A percentile compares a stretch with the other conserved stretches of the same genome.
These are phyloP conservation scores for Striga asiatica DNA, from an alignment of 257 asterid species.

Conservation along the genomic window DNA sequence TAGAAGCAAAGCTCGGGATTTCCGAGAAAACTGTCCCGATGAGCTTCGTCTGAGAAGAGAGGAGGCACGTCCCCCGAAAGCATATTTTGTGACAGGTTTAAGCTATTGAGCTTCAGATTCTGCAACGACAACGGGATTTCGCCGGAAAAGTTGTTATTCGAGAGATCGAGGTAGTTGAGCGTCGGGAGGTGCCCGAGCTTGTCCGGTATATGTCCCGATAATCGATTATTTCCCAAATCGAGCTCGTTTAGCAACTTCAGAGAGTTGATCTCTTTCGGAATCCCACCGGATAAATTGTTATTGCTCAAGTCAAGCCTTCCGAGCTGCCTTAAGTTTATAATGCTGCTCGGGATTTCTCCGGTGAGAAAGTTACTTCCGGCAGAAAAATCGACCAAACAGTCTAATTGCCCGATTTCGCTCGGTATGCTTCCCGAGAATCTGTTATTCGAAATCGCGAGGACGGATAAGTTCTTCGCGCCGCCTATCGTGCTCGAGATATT, in stretches of 20 bases:
- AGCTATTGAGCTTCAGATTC: constrained; percentile 52
- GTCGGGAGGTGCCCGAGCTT: constrained; percentile 56
- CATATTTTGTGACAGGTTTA: constrained; percentile 53
- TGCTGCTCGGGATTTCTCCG: constrained; percentile 49
- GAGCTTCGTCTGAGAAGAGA: constrained; percentile 26
- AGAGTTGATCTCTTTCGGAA: constrained; percentile 36
- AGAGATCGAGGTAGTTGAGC: constrained; percentile 77
- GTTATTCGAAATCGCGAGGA: constrained; percentile 39
- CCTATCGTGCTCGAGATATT: constrained; percentile 39
- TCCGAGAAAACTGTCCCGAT: constrained; percentile 52
- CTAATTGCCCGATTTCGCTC: constrained; percentile 42
- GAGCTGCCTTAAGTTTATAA: constrained; percentile 37
- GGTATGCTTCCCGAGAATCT: constrained; percentile 57
- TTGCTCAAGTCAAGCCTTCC: constrained; percentile 47
- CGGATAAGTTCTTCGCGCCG: constrained; percentile 48
- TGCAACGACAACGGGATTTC: constrained; percentile 43
- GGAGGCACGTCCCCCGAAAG: constrained; percentile 62
- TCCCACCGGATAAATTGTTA: constrained; percentile 46
- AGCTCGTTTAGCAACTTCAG: constrained; percentile 57
- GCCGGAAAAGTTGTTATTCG: constrained; percentile 48
- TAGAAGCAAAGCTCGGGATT: constrained; percentile 53
- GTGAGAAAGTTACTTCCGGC: constrained; percentile 36
- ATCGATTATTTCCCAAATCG: constrained; percentile 40
- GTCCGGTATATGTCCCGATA: constrained; percentile 53
- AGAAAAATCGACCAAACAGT: constrained; percentile 28